A percentile compares a stretch with the other conserved stretches of the same genome.
Evolutionary conservation across 257 asterid genomes (phyloP).

Genomic region (Rauvolfia tetraphylla): DNA sequence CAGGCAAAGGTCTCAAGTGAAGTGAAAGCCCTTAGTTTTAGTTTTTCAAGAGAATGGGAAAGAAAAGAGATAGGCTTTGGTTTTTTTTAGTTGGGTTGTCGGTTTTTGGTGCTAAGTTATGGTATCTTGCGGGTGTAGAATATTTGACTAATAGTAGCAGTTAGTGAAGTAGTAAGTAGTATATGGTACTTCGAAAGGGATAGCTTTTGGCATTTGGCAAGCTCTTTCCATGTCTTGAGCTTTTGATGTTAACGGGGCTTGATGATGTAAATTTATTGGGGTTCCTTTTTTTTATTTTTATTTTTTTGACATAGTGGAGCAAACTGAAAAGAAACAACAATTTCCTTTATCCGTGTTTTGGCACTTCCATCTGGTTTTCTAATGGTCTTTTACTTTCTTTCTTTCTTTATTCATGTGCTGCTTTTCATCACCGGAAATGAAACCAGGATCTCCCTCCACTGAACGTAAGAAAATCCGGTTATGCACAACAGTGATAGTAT

Average conservation of each 20-base stretch:
- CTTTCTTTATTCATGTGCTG: neutral
- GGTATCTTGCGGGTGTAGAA: slow-evolving; percentile 17
- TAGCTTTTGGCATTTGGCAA: neutral
- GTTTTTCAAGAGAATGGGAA: neutral
- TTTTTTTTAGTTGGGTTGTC: slow-evolving; percentile 1
- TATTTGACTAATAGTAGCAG: neutral
- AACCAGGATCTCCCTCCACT: no score
- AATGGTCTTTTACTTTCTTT: neutral
- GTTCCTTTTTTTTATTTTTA: no score
- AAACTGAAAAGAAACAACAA: neutral
- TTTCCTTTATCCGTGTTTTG: neutral
- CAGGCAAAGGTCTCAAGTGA: slow-evolving; percentile 47
- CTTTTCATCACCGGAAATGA: neutral
- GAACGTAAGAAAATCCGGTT: no score
- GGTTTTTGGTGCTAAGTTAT: neutral
- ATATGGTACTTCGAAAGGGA: slow-evolving; percentile 4
- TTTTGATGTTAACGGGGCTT: slow-evolving; percentile 7
- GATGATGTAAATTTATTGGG: slow-evolving; percentile 12
- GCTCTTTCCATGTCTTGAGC: neutral
- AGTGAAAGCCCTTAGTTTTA: slow-evolving; percentile 2
- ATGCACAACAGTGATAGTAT: no score
- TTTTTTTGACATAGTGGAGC: slow-evolving; percentile 11
- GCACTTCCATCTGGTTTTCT: neutral
- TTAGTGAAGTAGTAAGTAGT: neutral
- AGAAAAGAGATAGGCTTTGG: neutral